Evolutionary conservation across 2,329 filamentous ascomycete species (phyloP).

Genomic region (Simplicillium sp.): DNA sequence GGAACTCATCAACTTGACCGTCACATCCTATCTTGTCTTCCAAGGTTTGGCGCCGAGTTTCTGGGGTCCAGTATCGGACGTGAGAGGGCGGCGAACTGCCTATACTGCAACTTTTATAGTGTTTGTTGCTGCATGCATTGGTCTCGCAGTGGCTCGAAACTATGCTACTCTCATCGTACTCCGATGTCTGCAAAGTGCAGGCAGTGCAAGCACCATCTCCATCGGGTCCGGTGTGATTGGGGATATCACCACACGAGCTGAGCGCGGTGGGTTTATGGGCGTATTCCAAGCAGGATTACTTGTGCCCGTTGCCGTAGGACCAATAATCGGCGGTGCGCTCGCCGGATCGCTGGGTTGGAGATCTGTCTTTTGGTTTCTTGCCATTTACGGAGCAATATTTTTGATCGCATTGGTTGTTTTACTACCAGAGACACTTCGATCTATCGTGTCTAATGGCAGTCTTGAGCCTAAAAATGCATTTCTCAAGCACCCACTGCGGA

Average conservation of each 20-base stretch:
- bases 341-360: slow-evolving; percentile 41
- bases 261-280: slow-evolving; percentile 46
- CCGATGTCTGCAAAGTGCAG: slow-evolving; percentile 41
- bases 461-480: slow-evolving; percentile 8
- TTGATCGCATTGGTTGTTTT: slow-evolving; percentile 28
- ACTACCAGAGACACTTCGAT: slow-evolving; percentile 35
- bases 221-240: slow-evolving; percentile 43
- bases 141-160: slow-evolving; percentile 31
- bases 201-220: slow-evolving; percentile 45
- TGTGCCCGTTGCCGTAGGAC: slow-evolving; percentile 29
- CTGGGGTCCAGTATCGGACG: slow-evolving; percentile 38
- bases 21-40: slow-evolving; percentile 40
- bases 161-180: slow-evolving; percentile 38
- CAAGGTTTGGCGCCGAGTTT: slow-evolving; percentile 45
- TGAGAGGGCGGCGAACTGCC: slow-evolving; percentile 34
- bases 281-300: slow-evolving; percentile 26
- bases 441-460: slow-evolving; percentile 33
- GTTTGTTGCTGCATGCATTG: slow-evolving; percentile 36
- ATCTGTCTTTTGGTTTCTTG: slow-evolving; percentile 44
- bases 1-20: slow-evolving; percentile 29
- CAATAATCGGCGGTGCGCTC: slow-evolving; percentile 43
- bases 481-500: slow-evolving; percentile 16
- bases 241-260: slow-evolving; percentile 46
- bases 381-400: slow-evolving; percentile 28
- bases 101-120: slow-evolving; percentile 37